phyloP scores from a whole-genome alignment of 176 grass and related monocot genomes.

The Eremochloa ophiuroides region DNA sequence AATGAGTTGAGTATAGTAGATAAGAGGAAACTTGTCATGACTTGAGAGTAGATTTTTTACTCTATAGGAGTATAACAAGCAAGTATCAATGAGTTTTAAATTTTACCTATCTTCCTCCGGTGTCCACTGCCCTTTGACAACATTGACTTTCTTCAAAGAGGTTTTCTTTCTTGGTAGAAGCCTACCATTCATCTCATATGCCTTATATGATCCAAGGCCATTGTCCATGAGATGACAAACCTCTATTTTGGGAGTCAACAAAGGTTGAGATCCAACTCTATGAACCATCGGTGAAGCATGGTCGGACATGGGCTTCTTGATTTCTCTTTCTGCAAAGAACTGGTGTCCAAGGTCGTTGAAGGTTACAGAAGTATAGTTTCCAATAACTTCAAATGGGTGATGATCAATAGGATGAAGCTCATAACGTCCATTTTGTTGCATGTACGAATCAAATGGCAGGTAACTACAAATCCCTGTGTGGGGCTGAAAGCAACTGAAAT shows the following conservation, averaged over 20 bases:
- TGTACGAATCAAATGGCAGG: slow-evolving; percentile 25
- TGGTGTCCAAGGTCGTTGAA: slow-evolving; percentile 7
- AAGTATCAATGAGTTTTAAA: too few species aligned
- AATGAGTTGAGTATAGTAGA: not conserved
- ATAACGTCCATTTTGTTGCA: slow-evolving; percentile 18
- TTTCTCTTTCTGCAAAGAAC: not conserved
- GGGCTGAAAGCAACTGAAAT: slow-evolving; percentile 47
- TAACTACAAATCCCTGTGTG: slow-evolving; percentile 10
- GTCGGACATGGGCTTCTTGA: not conserved
- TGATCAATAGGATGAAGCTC: slow-evolving; percentile 28
- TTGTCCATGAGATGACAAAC: slow-evolving; percentile 17
- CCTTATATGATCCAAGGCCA: slow-evolving; percentile 3
- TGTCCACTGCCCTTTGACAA: slow-evolving; percentile 98
- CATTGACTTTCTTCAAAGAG: slow-evolving; percentile 50
- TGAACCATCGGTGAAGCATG: not conserved
- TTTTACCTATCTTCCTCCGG: slow-evolving; percentile 78
- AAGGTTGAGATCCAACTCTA: not conserved
- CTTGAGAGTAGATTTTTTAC: too few species aligned
- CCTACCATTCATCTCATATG: slow-evolving; percentile 19
- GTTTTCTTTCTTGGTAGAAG: slow-evolving; percentile 26
- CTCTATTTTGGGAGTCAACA: slow-evolving; percentile 38
- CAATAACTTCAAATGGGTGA: slow-evolving; percentile 10
- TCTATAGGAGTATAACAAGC: too few species aligned
- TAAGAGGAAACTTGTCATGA: not conserved
- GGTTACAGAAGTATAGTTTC: not conserved